These are phyloP conservation scores for Hibiscus trionum DNA, from an alignment of 345 rosid species.

Conservation along the genomic window DNA sequence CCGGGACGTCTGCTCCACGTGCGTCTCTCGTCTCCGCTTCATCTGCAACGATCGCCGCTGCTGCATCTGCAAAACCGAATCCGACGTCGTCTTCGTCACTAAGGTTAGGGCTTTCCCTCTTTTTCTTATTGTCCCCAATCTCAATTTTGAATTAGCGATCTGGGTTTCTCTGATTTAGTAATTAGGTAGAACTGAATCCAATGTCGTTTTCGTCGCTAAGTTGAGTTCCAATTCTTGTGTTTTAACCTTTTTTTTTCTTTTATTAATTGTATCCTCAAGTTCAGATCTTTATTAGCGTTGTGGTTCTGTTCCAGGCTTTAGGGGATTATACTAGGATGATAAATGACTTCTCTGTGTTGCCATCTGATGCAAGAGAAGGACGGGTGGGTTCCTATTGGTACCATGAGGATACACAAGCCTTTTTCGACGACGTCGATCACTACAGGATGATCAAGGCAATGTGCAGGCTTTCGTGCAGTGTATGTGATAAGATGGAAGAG, in stretches of 20 bases:
- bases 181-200: too few relatives aligned
- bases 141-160: too few relatives aligned
- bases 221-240: too few relatives aligned
- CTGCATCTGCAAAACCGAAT: not conserved
- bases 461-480: slow-evolving; percentile 91
- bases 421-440: slow-evolving; percentile 88
- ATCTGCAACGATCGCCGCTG: not conserved
- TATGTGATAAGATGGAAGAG: slow-evolving; percentile 66
- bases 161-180: too few relatives aligned
- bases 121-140: too few relatives aligned
- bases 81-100: not conserved
- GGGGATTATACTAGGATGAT: not conserved
- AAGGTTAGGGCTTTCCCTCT: not conserved
- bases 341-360: not conserved
- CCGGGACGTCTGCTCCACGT: not conserved
- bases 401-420: slow-evolving; percentile 79
- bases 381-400: slow-evolving; percentile 66
- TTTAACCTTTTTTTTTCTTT: too few relatives aligned
- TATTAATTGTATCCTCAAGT: too few relatives aligned
- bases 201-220: too few relatives aligned
- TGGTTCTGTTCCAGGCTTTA: not conserved
- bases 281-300: too few relatives aligned
- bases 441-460: slow-evolving; percentile 96
- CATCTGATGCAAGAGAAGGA: slow-evolving; percentile 25
- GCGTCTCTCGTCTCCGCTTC: not conserved